Evolutionary conservation across 2,329 filamentous ascomycete genomes (phyloP).

Genomic region (Ophiostoma angusticollis): DNA sequence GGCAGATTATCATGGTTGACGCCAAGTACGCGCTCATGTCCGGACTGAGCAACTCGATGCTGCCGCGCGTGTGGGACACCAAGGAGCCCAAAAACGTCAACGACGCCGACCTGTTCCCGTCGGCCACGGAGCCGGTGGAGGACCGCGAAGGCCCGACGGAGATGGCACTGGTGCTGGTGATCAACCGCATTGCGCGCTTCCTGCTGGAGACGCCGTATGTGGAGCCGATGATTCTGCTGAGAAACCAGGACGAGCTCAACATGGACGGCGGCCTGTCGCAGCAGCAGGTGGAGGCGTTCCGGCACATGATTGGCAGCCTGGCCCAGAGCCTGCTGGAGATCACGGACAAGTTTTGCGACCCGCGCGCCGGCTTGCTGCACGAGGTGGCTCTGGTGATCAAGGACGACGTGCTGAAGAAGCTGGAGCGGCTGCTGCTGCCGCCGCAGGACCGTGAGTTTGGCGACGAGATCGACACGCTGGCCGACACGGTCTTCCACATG

Average conservation of each 20-base stretch:
- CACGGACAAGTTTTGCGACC: slow-evolving; percentile 37
- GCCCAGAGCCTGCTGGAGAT: slow-evolving; percentile 31
- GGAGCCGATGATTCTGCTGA: slow-evolving; percentile 36
- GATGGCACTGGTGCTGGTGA: slow-evolving; percentile 44
- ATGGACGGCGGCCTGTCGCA: slow-evolving; percentile 15
- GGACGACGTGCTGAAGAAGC: slow-evolving; percentile 34
- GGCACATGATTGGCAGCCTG: slow-evolving; percentile 28
- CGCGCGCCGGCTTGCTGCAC: slow-evolving; percentile 39
- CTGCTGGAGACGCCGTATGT: slow-evolving; percentile 35
- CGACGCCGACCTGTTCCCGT: slow-evolving; percentile 44
- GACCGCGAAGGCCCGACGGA: slow-evolving; percentile 45
- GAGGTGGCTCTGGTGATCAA: slow-evolving; percentile 35
- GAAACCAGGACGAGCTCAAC: slow-evolving; percentile 24
- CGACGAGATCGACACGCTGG: slow-evolving; percentile 33
- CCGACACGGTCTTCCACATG: slow-evolving; percentile 44
- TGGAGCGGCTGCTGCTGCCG: slow-evolving; percentile 34
- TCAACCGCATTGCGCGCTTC: slow-evolving; percentile 37
- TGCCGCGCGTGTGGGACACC: slow-evolving; percentile 43
- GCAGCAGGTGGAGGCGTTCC: slow-evolving; percentile 29
- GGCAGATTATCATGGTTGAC: slow-evolving; percentile 48
- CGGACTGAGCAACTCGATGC: slow-evolving; percentile 39
- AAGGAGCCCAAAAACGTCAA: slow-evolving; percentile 44
- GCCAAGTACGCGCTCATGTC: slow-evolving; percentile 44
- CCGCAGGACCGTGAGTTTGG: slow-evolving; percentile 35
- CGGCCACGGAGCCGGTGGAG: slow-evolving; percentile 36